Evolutionary conservation across 176 grass and related monocot species (phyloP), one percentile per base, ranked within the genome.

Genomic region (Cenchrus purpureus): DNA sequence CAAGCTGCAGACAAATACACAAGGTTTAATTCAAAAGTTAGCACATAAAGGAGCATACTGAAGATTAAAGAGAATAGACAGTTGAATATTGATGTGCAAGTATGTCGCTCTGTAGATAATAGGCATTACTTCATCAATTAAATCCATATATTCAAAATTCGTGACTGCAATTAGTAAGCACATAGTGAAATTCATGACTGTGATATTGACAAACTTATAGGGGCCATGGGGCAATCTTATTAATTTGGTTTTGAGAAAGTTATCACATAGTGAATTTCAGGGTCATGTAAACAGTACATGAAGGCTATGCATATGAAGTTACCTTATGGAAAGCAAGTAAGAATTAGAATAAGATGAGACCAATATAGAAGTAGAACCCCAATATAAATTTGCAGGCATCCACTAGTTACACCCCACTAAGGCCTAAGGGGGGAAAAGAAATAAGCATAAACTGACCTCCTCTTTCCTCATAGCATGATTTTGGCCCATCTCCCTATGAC

Each of bases 381-480:
- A 28, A 71, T 16, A 78, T 15, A 78, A 87, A 68, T 19, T 59
- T 68, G 67, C 46, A 73, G 68, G 67, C 45, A 79, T 64, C 46
- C 31, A 43, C 50, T 44, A 64, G 12, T 14, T 60, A 66, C 16
- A 57, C 6, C 17, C 55, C 55, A 57, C 55, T 7, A 57, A 67
- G 31, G 29, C 25, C 9, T 42, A 46, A 34, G 2, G 29, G 71
- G 37, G 12, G 7, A 10, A 51, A 45, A 25, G 8, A 3, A 72
- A 86, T 12, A 37, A 48, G 10, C 14, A 68, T 37, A 62, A 78
- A 66, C 84, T 83, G 76, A 97, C 92, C 92, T 95, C 92, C 51
- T 90, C 84, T 48, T 80, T 93, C 57, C 22, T 66, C 34, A 86
- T 82, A 53, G 32, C 73, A 72, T 74, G 87, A 83, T 88, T 79